Evolutionary conservation across 139 green algal genomes (phyloP).

Genomic region (Chlamydomonas incerta): DNA sequence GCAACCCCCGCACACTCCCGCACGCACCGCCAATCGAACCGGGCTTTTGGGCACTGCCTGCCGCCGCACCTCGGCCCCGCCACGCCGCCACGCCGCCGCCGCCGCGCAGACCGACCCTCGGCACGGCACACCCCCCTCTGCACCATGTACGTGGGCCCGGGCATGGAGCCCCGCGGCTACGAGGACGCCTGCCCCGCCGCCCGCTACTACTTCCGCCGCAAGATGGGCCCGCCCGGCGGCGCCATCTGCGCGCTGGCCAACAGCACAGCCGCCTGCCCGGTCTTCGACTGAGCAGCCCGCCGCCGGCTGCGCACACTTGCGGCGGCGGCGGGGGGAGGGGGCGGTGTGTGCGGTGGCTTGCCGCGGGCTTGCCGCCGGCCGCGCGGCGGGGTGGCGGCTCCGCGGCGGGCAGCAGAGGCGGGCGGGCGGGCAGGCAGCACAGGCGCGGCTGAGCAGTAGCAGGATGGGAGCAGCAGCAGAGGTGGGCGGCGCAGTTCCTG

Average conservation of each 20-base stretch:
- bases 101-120: slow-evolving; percentile 31
- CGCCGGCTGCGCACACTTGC: too few relatives aligned
- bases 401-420: not conserved
- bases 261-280: slow-evolving; percentile 26
- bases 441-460: not conserved
- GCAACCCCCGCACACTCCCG: too few relatives aligned
- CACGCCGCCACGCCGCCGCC: too few relatives aligned
- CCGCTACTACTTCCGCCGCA: slow-evolving; percentile 53
- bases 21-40: too few relatives aligned
- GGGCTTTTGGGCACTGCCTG: too few relatives aligned
- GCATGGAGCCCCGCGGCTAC: slow-evolving; percentile 32
- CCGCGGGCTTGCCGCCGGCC: too few relatives aligned
- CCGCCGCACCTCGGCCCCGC: not conserved
- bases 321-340: too few relatives aligned
- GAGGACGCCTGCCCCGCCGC: slow-evolving; percentile 47
- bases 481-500: too few relatives aligned
- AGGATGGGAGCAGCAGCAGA: not conserved
- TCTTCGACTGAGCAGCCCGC: slow-evolving; percentile 1
- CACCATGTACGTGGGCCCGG: slow-evolving; percentile 57
- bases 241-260: slow-evolving; percentile 33
- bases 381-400: too few relatives aligned
- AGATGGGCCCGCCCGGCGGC: slow-evolving; percentile 54
- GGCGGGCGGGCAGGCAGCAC: too few relatives aligned
- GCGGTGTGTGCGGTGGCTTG: too few relatives aligned
- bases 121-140: slow-evolving; percentile 45